phyloP scores from a whole-genome alignment of 345 rosid species.

The Populus nigra region DNA sequence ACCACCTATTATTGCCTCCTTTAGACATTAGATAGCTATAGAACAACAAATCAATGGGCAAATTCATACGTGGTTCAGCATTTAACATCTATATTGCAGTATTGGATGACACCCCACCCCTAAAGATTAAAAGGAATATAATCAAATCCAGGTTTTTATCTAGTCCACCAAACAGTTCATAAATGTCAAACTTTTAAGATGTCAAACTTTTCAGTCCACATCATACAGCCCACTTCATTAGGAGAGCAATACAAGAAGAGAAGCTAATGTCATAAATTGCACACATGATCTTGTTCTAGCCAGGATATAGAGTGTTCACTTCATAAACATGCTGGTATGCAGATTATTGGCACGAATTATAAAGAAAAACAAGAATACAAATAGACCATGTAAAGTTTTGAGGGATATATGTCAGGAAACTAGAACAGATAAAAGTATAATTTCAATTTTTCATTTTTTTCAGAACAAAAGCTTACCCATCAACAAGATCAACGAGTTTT shows the following conservation, averaged over 20 bases:
- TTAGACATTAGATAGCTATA: not conserved
- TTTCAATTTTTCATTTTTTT: not conserved
- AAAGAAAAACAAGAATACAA: not conserved
- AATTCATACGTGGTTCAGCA: not conserved
- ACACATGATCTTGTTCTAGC: no score
- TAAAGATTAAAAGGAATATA: not conserved
- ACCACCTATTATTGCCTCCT: not conserved
- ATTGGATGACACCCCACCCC: not conserved
- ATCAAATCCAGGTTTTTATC: not conserved
- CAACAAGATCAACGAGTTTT: slow-evolving; percentile 65
- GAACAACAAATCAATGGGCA: not conserved
- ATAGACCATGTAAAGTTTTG: not conserved
- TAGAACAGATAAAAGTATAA: not conserved
- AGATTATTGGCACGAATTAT: not conserved
- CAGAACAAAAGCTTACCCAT: slow-evolving; percentile 51
- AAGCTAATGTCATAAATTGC: no score
- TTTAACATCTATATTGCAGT: not conserved
- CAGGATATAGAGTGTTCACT: no score
- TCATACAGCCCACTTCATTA: not conserved
- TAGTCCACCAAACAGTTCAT: not conserved
- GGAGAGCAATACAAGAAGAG: not conserved
- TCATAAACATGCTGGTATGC: not conserved
- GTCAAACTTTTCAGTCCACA: not conserved
- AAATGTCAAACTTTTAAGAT: not conserved
- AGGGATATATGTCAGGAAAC: not conserved